Conservation (phyloP, 192 early-diverging fungal species). For the Coemansia sp. region DNA sequence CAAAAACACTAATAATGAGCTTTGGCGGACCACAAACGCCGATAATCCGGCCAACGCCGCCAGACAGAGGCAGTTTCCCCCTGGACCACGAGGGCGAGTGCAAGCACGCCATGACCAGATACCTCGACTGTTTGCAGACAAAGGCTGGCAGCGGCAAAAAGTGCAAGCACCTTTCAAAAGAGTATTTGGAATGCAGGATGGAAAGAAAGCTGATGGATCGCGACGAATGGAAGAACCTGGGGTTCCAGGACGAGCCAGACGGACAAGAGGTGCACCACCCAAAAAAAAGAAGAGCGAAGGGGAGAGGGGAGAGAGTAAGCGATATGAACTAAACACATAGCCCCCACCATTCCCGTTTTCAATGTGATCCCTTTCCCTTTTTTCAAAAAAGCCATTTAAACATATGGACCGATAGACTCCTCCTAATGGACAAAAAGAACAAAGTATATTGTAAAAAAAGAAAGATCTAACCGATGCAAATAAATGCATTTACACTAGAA, state of each 20-base stretch:
- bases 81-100: conserved; percentile 89
- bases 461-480: background rate
- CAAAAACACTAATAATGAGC: no score
- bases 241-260: conserved; percentile 36
- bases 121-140: conserved; percentile 75
- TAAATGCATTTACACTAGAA: conserved; percentile 12
- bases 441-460: background rate
- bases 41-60: conserved; percentile 68
- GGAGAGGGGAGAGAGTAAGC: no score
- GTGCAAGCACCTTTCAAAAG: conserved; percentile 75
- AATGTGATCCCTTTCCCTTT: no score
- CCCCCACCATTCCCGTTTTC: no score
- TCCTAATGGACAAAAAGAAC: background rate
- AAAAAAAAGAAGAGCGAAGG: background rate
- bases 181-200: conserved; percentile 91
- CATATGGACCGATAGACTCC: background rate
- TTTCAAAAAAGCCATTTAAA: background rate
- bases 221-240: conserved; percentile 56
- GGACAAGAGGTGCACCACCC: background rate
- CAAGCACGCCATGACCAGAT: conserved; percentile 74
- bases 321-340: background rate
- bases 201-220: conserved; percentile 61
- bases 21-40: conserved; percentile 73
- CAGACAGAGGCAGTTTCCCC: conserved; percentile 89
- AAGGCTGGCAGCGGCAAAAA: conserved; percentile 70